A percentile compares a stretch with the other conserved stretches of the same genome.
phyloP scores from a whole-genome alignment of 768 basidiomycete genomes.

The Rhodosporidiobolus sp. region DNA sequence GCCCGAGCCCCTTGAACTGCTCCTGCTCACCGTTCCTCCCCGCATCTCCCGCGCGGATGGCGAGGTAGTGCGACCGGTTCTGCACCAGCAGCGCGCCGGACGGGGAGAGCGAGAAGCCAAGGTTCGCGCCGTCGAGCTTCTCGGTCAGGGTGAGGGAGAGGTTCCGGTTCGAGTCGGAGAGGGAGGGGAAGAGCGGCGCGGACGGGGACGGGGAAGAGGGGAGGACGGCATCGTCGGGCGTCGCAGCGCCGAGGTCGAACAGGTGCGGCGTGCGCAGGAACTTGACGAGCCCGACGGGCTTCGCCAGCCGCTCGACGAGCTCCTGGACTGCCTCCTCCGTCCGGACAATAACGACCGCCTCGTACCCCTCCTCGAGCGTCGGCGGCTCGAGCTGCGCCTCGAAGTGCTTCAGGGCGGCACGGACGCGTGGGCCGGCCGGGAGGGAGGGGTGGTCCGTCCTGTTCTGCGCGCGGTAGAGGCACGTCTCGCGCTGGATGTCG shows the following conservation, averaged over 20 bases:
- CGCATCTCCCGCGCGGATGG: constrained; percentile 48
- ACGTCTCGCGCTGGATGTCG: constrained; percentile 57
- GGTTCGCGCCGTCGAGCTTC: constrained; percentile 66
- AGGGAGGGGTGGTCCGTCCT: constrained; percentile 62
- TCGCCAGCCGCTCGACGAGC: constrained; percentile 54
- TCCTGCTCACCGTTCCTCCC: constrained; percentile 51
- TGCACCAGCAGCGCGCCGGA: constrained; percentile 57
- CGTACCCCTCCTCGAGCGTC: constrained; percentile 57
- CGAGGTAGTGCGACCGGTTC: constrained; percentile 63
- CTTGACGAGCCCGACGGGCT: constrained; percentile 54
- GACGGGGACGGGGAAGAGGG: not conserved
- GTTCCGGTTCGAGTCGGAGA: not conserved
- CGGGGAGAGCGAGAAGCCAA: constrained; percentile 61
- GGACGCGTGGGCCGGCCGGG: constrained; percentile 57
- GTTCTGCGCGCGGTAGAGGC: constrained; percentile 59
- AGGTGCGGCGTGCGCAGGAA: constrained; percentile 64
- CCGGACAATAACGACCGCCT: constrained; percentile 54
- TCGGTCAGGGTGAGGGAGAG: constrained; percentile 58
- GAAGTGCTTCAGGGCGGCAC: constrained; percentile 61
- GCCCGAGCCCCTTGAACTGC: constrained; percentile 61
- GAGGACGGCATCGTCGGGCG: constrained; percentile 55
- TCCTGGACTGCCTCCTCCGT: constrained; percentile 59
- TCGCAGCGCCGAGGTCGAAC: constrained; percentile 60
- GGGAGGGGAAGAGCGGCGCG: not conserved
- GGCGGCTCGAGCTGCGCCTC: constrained; percentile 54